These are phyloP conservation scores for Pythium aquatile DNA, from an alignment of 352 stramenopile species.

Conservation along the genomic window DNA sequence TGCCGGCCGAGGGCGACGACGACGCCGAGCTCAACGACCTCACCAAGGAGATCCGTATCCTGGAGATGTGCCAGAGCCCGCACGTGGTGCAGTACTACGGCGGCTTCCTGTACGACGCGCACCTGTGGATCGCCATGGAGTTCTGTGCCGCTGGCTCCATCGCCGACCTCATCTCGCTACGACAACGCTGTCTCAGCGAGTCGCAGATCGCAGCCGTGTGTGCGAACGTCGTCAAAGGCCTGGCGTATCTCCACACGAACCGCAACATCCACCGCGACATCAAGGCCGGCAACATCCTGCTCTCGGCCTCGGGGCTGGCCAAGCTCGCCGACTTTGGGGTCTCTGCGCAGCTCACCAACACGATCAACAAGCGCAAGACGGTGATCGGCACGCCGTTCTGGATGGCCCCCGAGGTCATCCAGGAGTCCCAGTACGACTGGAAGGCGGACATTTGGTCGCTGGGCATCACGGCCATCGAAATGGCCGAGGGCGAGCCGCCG, in stretches of 20 bases:
- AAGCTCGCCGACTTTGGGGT: constrained; percentile 92
- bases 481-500: constrained; percentile 84
- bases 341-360: constrained; percentile 86
- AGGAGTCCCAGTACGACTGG: constrained; percentile 81
- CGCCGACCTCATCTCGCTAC: constrained; percentile 70
- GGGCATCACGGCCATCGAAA: constrained; percentile 89
- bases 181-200: constrained; percentile 51
- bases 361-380: constrained; percentile 90
- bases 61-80: constrained; percentile 75
- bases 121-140: constrained; percentile 90
- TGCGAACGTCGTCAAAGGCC: constrained; percentile 61
- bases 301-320: constrained; percentile 59
- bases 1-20: constrained; percentile 79
- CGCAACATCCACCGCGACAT: constrained; percentile 87
- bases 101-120: constrained; percentile 70
- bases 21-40: constrained; percentile 61
- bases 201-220: constrained; percentile 71
- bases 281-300: constrained; percentile 86
- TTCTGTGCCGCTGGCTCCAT: constrained; percentile 85
- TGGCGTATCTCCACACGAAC: constrained; percentile 79
- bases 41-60: constrained; percentile 84
- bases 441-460: constrained; percentile 85
- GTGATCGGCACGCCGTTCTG: constrained; percentile 91
- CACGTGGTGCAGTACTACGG: constrained; percentile 88
- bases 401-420: constrained; percentile 92